These are phyloP conservation scores for Yamadazyma phyllophila DNA, from an alignment of 805 yeast species.

Conservation along the genomic window DNA sequence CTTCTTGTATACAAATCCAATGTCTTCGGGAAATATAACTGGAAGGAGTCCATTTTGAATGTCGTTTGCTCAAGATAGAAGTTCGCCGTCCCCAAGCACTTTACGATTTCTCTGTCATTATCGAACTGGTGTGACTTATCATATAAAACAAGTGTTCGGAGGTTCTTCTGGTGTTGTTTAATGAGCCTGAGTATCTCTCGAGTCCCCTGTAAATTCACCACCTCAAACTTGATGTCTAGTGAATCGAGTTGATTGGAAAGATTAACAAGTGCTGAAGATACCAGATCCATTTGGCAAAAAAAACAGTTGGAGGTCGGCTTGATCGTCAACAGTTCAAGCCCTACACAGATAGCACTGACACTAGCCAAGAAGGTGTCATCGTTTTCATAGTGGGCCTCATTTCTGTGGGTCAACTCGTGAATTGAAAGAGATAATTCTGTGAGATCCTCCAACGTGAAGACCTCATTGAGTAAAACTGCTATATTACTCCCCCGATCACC, in stretches of 20 bases:
- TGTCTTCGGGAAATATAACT: not conserved
- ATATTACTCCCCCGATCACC: conserved; percentile 12
- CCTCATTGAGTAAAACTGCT: conserved; percentile 7
- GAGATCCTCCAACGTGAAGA: conserved; percentile 16
- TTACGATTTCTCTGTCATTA: conserved; percentile 16
- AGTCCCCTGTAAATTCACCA: conserved; percentile 11
- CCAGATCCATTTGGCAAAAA: conserved; percentile 17
- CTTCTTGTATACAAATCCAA: not conserved
- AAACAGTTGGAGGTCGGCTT: conserved; percentile 23
- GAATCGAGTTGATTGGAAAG: conserved; percentile 11
- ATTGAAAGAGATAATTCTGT: conserved; percentile 15
- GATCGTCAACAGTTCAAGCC: conserved; percentile 10
- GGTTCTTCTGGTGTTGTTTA: conserved; percentile 10
- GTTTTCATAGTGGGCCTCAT: conserved; percentile 15
- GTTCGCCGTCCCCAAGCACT: conserved; percentile 5
- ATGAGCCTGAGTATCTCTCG: conserved; percentile 11
- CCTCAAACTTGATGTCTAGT: conserved; percentile 16
- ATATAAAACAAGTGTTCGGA: conserved; percentile 13
- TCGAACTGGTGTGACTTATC: conserved; percentile 18
- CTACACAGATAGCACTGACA: conserved; percentile 12
- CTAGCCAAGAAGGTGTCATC: conserved; percentile 13
- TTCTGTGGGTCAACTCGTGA: conserved; percentile 23
- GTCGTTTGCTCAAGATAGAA: conserved; percentile 8
- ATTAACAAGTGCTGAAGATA: conserved; percentile 6
- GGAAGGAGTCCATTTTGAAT: conserved; percentile 7